Conservation (phyloP, 106 monocot species). For the Dioscorea alata region DNA sequence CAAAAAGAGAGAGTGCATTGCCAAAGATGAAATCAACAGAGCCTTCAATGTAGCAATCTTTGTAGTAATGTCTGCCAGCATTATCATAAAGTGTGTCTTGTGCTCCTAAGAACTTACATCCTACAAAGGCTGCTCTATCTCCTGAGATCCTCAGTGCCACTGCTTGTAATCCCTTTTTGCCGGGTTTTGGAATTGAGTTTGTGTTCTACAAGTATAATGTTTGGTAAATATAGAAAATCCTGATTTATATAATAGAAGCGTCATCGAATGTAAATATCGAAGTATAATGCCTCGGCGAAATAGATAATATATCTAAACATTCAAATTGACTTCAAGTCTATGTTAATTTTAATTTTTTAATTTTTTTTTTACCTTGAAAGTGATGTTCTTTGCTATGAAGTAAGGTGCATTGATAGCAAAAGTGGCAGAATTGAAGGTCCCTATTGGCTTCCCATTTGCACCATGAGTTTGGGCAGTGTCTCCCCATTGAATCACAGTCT, state of each 20-base stretch:
- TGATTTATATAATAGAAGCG: too few relatives aligned
- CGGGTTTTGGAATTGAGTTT: conserved; percentile 59
- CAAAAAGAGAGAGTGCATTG: conserved; percentile 81
- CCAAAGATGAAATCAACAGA: conserved; percentile 98
- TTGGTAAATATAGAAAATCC: not conserved
- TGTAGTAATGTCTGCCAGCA: conserved; percentile 88
- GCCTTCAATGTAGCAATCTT: conserved; percentile 94
- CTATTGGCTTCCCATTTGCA: conserved; percentile 42
- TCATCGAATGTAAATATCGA: too few relatives aligned
- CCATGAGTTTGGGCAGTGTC: conserved; percentile 68
- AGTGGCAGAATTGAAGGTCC: conserved; percentile 76
- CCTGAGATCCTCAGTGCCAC: conserved; percentile 87
- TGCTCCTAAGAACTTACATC: conserved; percentile 80
- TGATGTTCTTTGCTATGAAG: conserved; percentile 88
- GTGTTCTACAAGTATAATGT: conserved; percentile 48
- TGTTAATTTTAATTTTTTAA: too few relatives aligned
- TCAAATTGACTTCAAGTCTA: too few relatives aligned
- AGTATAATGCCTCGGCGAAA: too few relatives aligned
- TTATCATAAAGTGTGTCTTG: conserved; percentile 97
- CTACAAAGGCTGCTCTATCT: conserved; percentile 77
- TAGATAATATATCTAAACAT: too few relatives aligned
- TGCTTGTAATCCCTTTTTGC: conserved; percentile 74
- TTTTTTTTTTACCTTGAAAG: conserved; percentile 60
- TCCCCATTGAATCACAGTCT: conserved; percentile 82
- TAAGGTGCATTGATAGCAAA: conserved; percentile 78